phyloP scores from a whole-genome alignment of 306 rosid species.

The Casuarina glauca region DNA sequence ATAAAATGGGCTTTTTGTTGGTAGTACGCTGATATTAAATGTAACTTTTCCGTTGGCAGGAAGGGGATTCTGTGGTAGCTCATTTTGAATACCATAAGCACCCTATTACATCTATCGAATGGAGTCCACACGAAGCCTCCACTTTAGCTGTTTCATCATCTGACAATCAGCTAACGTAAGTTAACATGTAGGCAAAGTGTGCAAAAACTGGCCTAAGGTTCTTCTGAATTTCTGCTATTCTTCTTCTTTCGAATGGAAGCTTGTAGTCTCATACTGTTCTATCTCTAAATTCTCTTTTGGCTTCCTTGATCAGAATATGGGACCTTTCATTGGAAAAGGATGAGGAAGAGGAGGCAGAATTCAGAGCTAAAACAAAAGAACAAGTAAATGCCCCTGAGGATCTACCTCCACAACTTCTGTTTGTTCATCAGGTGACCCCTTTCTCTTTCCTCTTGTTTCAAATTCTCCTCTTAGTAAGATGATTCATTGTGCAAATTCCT shows the following conservation, averaged over 20 bases:
- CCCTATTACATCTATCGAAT: slow-evolving; percentile 90
- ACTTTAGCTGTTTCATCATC: slow-evolving; percentile 83
- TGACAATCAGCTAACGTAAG: slow-evolving; percentile 98
- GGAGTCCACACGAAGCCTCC: slow-evolving; percentile 96
- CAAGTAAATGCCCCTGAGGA: slow-evolving; percentile 83
- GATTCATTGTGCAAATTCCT: neutral
- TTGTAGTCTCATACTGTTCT: neutral
- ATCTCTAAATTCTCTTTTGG: neutral
- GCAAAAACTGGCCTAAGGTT: slow-evolving; percentile 3
- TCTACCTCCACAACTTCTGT: slow-evolving; percentile 94
- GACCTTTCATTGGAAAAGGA: slow-evolving; percentile 93
- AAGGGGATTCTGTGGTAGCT: slow-evolving; percentile 78
- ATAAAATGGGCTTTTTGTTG: neutral
- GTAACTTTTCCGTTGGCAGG: slow-evolving; percentile 45
- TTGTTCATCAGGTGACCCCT: slow-evolving; percentile 79
- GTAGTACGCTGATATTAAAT: neutral
- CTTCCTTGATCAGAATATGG: slow-evolving; percentile 72
- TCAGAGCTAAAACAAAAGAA: slow-evolving; percentile 76
- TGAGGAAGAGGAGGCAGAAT: slow-evolving; percentile 94
- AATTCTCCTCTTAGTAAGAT: neutral
- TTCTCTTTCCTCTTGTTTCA: neutral
- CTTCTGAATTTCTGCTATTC: neutral
- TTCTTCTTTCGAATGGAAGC: neutral
- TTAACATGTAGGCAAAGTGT: slow-evolving; percentile 2
- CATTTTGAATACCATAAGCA: slow-evolving; percentile 85